Evolutionary conservation across 768 basidiomycete species (phyloP), one percentile per base, ranked within the genome.

Genomic region (Naganishia vaughanmartiniae): DNA sequence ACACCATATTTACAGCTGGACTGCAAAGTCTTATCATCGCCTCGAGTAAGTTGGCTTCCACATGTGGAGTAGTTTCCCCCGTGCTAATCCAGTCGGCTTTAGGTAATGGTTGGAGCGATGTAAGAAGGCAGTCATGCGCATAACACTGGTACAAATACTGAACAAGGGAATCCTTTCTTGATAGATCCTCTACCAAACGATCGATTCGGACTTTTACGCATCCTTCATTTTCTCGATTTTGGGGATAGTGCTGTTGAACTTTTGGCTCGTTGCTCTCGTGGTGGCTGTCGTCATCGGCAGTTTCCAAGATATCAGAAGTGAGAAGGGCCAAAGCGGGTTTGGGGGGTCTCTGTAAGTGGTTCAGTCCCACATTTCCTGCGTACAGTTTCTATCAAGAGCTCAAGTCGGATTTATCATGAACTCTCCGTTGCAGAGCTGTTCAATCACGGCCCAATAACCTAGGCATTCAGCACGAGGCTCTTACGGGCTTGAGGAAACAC

Each of bases 251-350:
- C 86, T 96, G 28, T 85, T 97, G 75, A 95, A 97, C 80, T 92
- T 96, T 79, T 83, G 83, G 82, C 84, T 95, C 70, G 89, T 94
- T 84, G 93, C 93, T 78, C 81, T 96, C 54, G 90, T 94, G 78
- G 91, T 96, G 68, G 93, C 94, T 21, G 93, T 96, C n/a, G 94
- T 95, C 73, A 92, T 71, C 26, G 39, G 92, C 76, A 91, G 91
- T 0, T 98, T 98, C 79, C 87, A 87, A 21, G 90, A 90, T 19
- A 96, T 96, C 71, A 84, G 92, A 42, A 85, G 87, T 4, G 89
- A 92, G 76, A 63, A 63, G 46, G 96, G 94, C 2, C 87, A 88
- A 79, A 93, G 91, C 79, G 95, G 94, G 0, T 98, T 97, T 79
- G 93, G 92, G 42, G 91, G 91, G 34, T 87, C 76, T 14, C 69